Percentiles rank a stretch among this genome's conserved stretches.
phyloP scores from a whole-genome alignment of 108 stramenopile species.

The Skeletonema tropicum region DNA sequence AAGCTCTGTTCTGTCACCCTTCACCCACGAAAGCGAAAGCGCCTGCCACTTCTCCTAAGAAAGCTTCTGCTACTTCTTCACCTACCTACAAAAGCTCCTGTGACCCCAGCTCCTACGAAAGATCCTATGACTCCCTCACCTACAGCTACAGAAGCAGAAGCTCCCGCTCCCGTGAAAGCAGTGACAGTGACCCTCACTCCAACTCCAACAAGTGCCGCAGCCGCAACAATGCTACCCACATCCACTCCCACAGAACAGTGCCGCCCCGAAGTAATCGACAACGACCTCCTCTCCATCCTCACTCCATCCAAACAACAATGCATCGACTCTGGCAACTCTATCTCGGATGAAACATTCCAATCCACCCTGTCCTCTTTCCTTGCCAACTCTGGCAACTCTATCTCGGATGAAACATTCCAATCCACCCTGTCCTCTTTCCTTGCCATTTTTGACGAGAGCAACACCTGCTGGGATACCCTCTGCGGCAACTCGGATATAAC shows the following conservation, averaged over 20 bases:
- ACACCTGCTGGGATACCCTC: conserved; percentile 37
- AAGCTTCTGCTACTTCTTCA: too few species aligned
- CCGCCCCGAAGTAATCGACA: conserved; percentile 19
- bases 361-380: not conserved
- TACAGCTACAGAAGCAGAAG: too few species aligned
- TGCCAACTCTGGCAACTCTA: too few species aligned
- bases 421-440: conserved; percentile 13
- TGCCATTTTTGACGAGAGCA: conserved; percentile 13
- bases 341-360: conserved; percentile 29
- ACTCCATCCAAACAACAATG: conserved; percentile 12
- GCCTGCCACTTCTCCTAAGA: too few species aligned
- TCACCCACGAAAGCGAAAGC: too few species aligned
- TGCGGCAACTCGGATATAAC: conserved; percentile 20
- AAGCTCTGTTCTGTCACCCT: too few species aligned
- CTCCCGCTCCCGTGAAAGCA: too few species aligned
- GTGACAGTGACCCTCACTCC: too few species aligned
- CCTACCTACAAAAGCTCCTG: too few species aligned
- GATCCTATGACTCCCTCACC: too few species aligned
- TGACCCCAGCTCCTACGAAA: too few species aligned
- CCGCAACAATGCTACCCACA: not conserved
- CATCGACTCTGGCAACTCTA: conserved; percentile 4
- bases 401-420: conserved; percentile 29
- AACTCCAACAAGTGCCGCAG: too few species aligned
- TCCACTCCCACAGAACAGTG: not conserved
- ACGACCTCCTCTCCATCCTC: conserved; percentile 24